Evolutionary conservation across 768 basidiomycete species (phyloP), one percentile per base, ranked within the genome.

Genomic region (Epithele typhae): DNA sequence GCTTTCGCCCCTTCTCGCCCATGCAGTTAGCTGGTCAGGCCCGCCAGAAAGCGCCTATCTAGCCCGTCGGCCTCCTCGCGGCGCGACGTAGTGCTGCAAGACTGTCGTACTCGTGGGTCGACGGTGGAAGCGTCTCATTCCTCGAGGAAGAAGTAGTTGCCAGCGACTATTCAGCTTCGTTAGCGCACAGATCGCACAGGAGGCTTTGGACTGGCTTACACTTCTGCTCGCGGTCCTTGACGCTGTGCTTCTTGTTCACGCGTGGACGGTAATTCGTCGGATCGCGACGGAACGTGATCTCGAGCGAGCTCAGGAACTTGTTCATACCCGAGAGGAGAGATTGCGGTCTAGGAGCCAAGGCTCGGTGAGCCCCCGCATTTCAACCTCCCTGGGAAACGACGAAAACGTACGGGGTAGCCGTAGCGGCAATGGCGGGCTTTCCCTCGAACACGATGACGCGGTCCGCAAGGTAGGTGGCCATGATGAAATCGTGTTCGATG

Each of bases 401-500:
- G n/a, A n/a, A 7, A 15, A 75, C 87, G 60, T 64, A 95, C 90
- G 86, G 90, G 21, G 89, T 87, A 17, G 96, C 96, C 33, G 84
- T 94, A 15, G 96, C 94, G 41, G 84, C 44, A 40, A 93, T 67
- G 34, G 93, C 94, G 5, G 96, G 95, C 58, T 81, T 67, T 32
- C 90, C 90, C 63, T 88, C 84, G 58, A 92, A 94, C 11, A 94
- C 92, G 49, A 95, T 92, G 59, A 96, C 92, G 37, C 95, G 87
- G 64, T 99, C 96, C 34, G 96, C 95, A 46, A 99, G 87, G 68
- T 99, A 98, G 2, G 95, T 97, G 3, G 95, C 94, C 95, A 97
- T 97, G 73, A 98, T 96, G 68, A 99, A 97, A 74, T 98, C 95
- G 82, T 99, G 96, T 77, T 99, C 96, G 61, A 99, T 97, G 59